phyloP scores from a whole-genome alignment of 2,329 filamentous ascomycete genomes.

The Colletotrichum sp. region DNA sequence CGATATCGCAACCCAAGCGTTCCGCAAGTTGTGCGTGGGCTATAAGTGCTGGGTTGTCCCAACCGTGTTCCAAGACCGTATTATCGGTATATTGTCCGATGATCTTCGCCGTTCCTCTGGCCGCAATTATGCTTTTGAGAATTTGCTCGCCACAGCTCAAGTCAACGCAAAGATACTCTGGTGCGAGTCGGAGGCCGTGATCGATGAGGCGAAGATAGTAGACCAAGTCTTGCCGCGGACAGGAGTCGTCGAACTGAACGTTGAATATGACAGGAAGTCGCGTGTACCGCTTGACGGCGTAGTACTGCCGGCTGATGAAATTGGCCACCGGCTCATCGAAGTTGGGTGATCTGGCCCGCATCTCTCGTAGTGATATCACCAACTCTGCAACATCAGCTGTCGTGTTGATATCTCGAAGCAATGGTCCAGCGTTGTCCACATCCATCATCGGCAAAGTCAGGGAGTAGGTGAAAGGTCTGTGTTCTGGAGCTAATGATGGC shows the following conservation, averaged over 20 bases:
- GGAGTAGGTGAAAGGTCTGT: slow-evolving; percentile 69
- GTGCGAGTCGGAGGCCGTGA: slow-evolving; percentile 64
- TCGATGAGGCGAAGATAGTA: slow-evolving; percentile 56
- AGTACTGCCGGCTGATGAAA: slow-evolving; percentile 61
- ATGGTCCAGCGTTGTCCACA: slow-evolving; percentile 56
- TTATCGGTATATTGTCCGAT: slow-evolving; percentile 60
- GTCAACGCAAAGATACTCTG: slow-evolving; percentile 68
- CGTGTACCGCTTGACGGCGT: slow-evolving; percentile 62
- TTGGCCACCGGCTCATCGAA: slow-evolving; percentile 40
- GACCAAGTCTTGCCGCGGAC: not conserved
- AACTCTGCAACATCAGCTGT: slow-evolving; percentile 72
- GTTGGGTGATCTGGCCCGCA: slow-evolving; percentile 27
- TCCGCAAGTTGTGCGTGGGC: slow-evolving; percentile 62
- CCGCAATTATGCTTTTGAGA: slow-evolving; percentile 52
- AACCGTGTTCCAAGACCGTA: slow-evolving; percentile 46
- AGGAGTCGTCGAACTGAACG: not conserved
- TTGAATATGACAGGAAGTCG: not conserved
- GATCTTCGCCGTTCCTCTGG: slow-evolving; percentile 61
- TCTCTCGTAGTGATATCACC: slow-evolving; percentile 37
- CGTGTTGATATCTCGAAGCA: slow-evolving; percentile 69
- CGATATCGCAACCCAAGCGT: slow-evolving; percentile 63
- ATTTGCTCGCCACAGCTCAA: slow-evolving; percentile 57
- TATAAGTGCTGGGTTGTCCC: slow-evolving; percentile 61
- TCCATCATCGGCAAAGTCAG: slow-evolving; percentile 64
- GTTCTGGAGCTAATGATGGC: slow-evolving; percentile 61